phyloP scores from a whole-genome alignment of 495 filamentous ascomycete species.

The Talaromyces trachyspermus region DNA sequence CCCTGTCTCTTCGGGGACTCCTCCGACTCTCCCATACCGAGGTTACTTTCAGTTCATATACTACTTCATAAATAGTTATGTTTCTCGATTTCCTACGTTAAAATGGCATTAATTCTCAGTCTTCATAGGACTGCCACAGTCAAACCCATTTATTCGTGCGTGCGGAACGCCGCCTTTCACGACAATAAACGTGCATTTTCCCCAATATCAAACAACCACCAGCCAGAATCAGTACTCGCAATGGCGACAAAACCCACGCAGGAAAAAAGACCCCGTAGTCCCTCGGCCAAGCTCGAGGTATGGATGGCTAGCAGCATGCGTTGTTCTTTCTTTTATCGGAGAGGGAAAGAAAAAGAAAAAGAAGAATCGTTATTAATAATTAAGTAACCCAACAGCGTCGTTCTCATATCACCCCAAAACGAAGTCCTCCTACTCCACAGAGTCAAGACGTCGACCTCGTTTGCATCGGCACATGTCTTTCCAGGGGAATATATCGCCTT shows the following conservation, averaged over 20 bases:
- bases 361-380: not conserved
- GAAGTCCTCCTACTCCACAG: conserved; percentile 83
- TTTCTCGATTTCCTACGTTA: too few relatives aligned
- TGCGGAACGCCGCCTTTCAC: too few relatives aligned
- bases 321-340: not conserved
- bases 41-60: too few relatives aligned
- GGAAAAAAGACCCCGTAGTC: conserved; percentile 19
- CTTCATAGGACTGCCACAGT: too few relatives aligned
- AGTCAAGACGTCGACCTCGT: conserved; percentile 72
- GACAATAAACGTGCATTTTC: not conserved
- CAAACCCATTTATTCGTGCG: too few relatives aligned
- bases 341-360: not conserved
- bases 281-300: conserved; percentile 34
- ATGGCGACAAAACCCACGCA: not conserved
- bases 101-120: too few relatives aligned
- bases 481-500: conserved; percentile 77
- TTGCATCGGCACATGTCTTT: conserved; percentile 91
- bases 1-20: too few relatives aligned
- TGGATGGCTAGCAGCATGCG: not conserved
- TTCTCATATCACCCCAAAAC: conserved; percentile 79
- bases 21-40: too few relatives aligned
- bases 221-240: not conserved
- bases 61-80: too few relatives aligned
- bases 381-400: conserved; percentile 45
- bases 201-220: not conserved